phyloP scores from a whole-genome alignment of 2,329 filamentous ascomycete species.

The Hypoxylon rubiginosum region DNA sequence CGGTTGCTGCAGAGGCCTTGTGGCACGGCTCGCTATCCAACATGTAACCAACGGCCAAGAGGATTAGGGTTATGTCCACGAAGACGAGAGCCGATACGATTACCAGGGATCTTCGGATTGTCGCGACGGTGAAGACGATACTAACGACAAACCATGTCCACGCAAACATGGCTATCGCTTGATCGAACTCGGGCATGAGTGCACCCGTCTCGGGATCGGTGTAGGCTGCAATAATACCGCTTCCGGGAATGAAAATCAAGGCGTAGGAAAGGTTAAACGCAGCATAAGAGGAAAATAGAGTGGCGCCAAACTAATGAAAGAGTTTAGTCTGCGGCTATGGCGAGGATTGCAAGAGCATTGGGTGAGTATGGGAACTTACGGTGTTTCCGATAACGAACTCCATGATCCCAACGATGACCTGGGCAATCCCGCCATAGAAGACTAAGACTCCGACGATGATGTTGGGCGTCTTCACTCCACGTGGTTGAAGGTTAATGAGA shows the following conservation, averaged over 20 bases:
- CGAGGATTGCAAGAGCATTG: neutral
- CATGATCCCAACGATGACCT: constrained; percentile 24
- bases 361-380: constrained; percentile 34
- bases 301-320: constrained; percentile 52
- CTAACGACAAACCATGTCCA: constrained; percentile 49
- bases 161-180: constrained; percentile 48
- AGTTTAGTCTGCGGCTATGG: constrained; percentile 18
- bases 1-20: constrained; percentile 45
- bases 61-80: constrained; percentile 45
- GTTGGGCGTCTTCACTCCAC: constrained; percentile 19
- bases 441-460: constrained; percentile 23
- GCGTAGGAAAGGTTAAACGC: constrained; percentile 58
- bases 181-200: constrained; percentile 43
- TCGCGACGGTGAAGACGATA: constrained; percentile 47
- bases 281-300: constrained; percentile 56
- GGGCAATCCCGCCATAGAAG: constrained; percentile 23
- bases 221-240: constrained; percentile 55
- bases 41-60: constrained; percentile 45
- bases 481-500: constrained; percentile 19
- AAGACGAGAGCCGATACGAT: constrained; percentile 41
- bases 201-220: constrained; percentile 49
- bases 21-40: constrained; percentile 32
- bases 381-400: constrained; percentile 40
- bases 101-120: constrained; percentile 43
- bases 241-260: constrained; percentile 55